phyloP scores from a whole-genome alignment of 176 grass and related monocot species.

The Puya raimondii region DNA sequence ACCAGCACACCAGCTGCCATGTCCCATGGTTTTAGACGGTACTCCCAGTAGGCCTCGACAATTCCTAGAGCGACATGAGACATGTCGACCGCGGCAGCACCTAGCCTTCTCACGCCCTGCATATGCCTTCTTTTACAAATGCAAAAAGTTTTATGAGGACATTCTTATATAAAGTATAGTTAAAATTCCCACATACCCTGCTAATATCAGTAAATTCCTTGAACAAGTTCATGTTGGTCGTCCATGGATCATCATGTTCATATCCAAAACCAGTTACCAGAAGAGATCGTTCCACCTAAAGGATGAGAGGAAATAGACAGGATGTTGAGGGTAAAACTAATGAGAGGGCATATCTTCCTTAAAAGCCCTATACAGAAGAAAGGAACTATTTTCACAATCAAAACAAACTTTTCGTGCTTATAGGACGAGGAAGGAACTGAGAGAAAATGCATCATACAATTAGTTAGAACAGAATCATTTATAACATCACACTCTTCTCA shows the following conservation, averaged over 20 bases:
- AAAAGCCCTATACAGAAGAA: neutral
- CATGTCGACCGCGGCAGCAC: slow-evolving; percentile 91
- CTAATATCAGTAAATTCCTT: slow-evolving; percentile 97
- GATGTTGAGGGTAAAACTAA: slow-evolving; percentile 11
- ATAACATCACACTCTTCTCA: neutral
- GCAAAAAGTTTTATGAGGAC: neutral
- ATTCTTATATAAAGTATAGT: neutral
- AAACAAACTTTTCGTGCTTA: too few relatives aligned
- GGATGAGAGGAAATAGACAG: slow-evolving; percentile 15
- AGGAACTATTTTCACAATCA: too few relatives aligned
- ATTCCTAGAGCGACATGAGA: slow-evolving; percentile 88
- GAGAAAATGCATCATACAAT: too few relatives aligned
- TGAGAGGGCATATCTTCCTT: neutral
- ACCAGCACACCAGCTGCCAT: slow-evolving; percentile 96
- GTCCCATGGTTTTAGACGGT: slow-evolving; percentile 94
- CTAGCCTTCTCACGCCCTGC: slow-evolving; percentile 89
- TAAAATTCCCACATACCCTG: slow-evolving; percentile 41
- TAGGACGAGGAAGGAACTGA: too few relatives aligned
- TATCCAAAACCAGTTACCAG: slow-evolving; percentile 98
- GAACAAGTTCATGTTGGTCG: slow-evolving; percentile 86
- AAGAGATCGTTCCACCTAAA: slow-evolving; percentile 92
- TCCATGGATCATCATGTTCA: slow-evolving; percentile 95
- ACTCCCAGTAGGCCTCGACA: slow-evolving; percentile 90
- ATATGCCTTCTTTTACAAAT: neutral
- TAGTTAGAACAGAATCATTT: neutral